A percentile compares a stretch with the other conserved stretches of the same genome.
Conservation (phyloP, 345 rosid species). For the Corchorus olitorius region DNA sequence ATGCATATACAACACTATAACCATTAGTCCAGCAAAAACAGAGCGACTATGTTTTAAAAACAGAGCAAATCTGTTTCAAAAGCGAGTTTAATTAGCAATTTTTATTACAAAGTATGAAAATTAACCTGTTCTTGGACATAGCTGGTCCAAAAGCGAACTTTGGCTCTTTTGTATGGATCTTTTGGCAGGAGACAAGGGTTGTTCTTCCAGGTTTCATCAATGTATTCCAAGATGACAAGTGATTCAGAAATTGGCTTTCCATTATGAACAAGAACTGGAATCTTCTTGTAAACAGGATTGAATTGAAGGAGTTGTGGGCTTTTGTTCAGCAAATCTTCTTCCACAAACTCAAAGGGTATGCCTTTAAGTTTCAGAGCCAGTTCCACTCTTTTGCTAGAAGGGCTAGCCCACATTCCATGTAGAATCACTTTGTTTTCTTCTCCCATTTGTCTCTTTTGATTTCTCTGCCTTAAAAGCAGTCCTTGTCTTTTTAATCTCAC, state of each 20-base stretch:
- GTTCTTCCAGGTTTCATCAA: slow-evolving; percentile 46
- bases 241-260: slow-evolving; percentile 48
- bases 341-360: slow-evolving; percentile 39
- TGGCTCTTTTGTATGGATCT: slow-evolving; percentile 42
- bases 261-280: slow-evolving; percentile 40
- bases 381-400: slow-evolving; percentile 36
- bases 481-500: background rate
- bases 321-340: slow-evolving; percentile 48
- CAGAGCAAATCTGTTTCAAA: background rate
- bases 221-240: slow-evolving; percentile 42
- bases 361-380: slow-evolving; percentile 44
- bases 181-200: slow-evolving; percentile 35
- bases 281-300: slow-evolving; percentile 43
- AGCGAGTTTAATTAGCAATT: background rate
- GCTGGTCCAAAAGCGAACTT: slow-evolving; percentile 46
- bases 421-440: slow-evolving; percentile 40
- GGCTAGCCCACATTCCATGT: slow-evolving; percentile 35
- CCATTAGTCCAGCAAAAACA: too few relatives aligned
- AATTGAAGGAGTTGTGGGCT: slow-evolving; percentile 35
- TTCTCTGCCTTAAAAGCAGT: background rate
- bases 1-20: too few relatives aligned
- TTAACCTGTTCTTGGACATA: slow-evolving; percentile 26
- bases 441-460: slow-evolving; percentile 22
- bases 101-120: too few relatives aligned
- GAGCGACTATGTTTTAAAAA: background rate